Conservation (phyloP, 805 yeast species). For the Yueomyces sinensis region DNA sequence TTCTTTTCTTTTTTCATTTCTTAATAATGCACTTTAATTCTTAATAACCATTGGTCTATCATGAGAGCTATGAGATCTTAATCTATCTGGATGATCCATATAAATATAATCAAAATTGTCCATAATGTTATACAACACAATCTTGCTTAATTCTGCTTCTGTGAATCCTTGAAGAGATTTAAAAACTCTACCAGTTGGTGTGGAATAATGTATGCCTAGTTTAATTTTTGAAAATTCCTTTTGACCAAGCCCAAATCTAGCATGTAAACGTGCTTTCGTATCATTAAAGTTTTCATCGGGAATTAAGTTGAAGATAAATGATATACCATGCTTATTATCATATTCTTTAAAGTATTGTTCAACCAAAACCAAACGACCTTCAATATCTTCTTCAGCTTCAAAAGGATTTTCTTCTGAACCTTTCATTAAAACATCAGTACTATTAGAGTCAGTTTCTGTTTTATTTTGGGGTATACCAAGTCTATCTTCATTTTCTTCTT, state of each 20-base stretch:
- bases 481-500: conserved; percentile 2
- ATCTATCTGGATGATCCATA: conserved; percentile 79
- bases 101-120: conserved; percentile 45
- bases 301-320: conserved; percentile 62
- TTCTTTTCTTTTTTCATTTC: too few species aligned
- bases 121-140: conserved; percentile 43
- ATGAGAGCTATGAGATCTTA: conserved; percentile 39
- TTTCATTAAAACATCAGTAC: conserved; percentile 11
- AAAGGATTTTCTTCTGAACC: conserved; percentile 4
- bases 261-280: conserved; percentile 55
- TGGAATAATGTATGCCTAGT: conserved; percentile 27
- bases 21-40: too few species aligned
- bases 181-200: conserved; percentile 24
- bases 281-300: conserved; percentile 52
- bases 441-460: neutral
- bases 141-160: conserved; percentile 31
- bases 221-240: conserved; percentile 69
- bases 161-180: conserved; percentile 31
- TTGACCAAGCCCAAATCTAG: conserved; percentile 60
- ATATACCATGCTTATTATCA: conserved; percentile 61
- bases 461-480: conserved; percentile 1
- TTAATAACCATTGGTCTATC: conserved; percentile 51
- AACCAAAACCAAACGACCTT: conserved; percentile 43
- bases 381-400: conserved; percentile 6
- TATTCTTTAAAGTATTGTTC: conserved; percentile 67